Conservation (phyloP, 1,284 basidiomycete species). For the Taiwanofungus camphoratus region DNA sequence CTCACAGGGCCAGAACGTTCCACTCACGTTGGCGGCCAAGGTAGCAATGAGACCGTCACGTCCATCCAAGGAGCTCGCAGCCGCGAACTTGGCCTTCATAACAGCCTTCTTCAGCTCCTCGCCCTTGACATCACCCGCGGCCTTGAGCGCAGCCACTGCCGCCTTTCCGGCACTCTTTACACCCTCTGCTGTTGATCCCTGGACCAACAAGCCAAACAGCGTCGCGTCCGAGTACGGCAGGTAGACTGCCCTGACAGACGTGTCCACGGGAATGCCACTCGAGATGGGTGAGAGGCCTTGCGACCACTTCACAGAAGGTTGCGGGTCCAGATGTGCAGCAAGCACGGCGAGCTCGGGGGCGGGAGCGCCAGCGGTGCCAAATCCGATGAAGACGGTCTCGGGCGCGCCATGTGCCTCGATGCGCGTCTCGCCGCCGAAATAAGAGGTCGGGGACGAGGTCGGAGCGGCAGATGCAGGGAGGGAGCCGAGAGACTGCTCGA, state of each 20-base stretch:
- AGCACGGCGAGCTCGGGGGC: conserved; percentile 73
- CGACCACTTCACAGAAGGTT: conserved; percentile 81
- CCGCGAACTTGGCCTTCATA: conserved; percentile 81
- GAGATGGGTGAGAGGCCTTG: conserved; percentile 67
- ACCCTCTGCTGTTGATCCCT: conserved; percentile 49
- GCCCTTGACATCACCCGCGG: conserved; percentile 47
- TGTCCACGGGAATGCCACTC: conserved; percentile 42
- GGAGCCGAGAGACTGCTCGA: conserved; percentile 62
- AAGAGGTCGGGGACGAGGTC: conserved; percentile 40
- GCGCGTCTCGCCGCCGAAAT: conserved; percentile 85
- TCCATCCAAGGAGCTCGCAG: conserved; percentile 65
- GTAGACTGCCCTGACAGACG: conserved; percentile 67
- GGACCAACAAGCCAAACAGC: conserved; percentile 77
- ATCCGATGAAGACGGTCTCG: conserved; percentile 81
- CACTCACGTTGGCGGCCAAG: conserved; percentile 54
- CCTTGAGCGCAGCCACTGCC: conserved; percentile 66
- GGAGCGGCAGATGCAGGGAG: conserved; percentile 37
- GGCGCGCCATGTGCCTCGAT: conserved; percentile 53
- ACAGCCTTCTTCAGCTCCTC: conserved; percentile 79
- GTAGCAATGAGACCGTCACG: conserved; percentile 63
- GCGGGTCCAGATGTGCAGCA: conserved; percentile 68
- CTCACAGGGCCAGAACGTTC: neutral
- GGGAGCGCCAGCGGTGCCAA: conserved; percentile 60
- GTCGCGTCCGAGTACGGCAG: conserved; percentile 87
- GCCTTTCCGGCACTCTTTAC: conserved; percentile 64